phyloP scores from a whole-genome alignment of 1,284 basidiomycete species.

The Neonothopanus nambi region DNA sequence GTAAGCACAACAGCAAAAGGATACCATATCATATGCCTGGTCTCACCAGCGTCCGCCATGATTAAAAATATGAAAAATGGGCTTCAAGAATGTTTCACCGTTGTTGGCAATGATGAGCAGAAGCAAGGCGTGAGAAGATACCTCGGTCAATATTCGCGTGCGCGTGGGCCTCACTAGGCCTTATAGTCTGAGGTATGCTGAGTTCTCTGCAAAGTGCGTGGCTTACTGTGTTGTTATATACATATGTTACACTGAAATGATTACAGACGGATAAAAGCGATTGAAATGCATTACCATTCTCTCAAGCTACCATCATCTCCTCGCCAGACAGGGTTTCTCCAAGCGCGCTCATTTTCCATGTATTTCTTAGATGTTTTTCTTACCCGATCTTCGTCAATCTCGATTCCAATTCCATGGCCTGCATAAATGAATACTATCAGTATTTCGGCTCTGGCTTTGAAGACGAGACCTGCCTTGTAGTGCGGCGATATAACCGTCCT shows the following conservation, averaged over 20 bases:
- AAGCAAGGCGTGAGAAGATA: too few species aligned
- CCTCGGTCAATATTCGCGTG: too few species aligned
- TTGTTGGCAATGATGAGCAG: too few species aligned
- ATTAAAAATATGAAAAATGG: background rate
- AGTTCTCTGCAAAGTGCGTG: too few species aligned
- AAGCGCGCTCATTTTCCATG: constrained; percentile 38
- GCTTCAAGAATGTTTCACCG: too few species aligned
- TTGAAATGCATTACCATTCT: constrained; percentile 16
- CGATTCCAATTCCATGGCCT: constrained; percentile 70
- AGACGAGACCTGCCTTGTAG: constrained; percentile 40
- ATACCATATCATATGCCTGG: constrained; percentile 27
- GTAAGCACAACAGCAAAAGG: constrained; percentile 25
- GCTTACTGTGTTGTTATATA: too few species aligned
- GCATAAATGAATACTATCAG: background rate
- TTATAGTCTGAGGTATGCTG: too few species aligned
- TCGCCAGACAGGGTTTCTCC: constrained; percentile 60
- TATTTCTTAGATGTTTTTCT: constrained; percentile 50
- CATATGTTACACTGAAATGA: too few species aligned
- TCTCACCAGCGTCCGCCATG: constrained; percentile 62
- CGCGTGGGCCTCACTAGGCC: too few species aligned
- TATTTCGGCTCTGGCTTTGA: background rate
- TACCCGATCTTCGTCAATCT: constrained; percentile 68
- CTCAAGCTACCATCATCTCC: constrained; percentile 16
- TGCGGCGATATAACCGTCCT: constrained; percentile 58
- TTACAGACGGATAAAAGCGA: too few species aligned